Evolutionary conservation across 306 rosid genomes (phyloP).

Genomic region (Geum urbanum): DNA sequence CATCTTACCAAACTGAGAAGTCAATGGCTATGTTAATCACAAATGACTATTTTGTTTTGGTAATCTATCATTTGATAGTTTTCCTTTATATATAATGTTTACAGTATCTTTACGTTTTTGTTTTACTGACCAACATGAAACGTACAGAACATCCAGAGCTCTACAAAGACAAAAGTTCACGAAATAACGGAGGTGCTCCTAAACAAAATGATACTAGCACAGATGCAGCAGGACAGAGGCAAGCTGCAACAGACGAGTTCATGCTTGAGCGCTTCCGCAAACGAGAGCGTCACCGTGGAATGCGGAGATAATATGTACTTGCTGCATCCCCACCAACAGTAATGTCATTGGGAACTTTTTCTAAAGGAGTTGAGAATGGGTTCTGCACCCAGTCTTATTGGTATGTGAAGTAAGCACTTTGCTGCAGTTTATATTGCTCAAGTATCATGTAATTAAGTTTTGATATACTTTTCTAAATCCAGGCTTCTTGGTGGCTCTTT

Average conservation of each 20-base stretch:
- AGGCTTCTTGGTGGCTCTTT: constrained; percentile 1
- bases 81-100: not conserved
- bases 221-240: constrained; percentile 71
- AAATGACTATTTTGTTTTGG: not conserved
- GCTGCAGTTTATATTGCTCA: constrained; percentile 1
- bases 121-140: constrained; percentile 21
- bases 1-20: not conserved
- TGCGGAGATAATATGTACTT: constrained; percentile 50
- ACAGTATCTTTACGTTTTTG: not conserved
- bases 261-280: constrained; percentile 94
- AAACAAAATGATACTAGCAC: constrained; percentile 48
- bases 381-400: not conserved
- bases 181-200: constrained; percentile 57
- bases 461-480: not conserved
- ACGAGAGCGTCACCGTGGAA: constrained; percentile 89
- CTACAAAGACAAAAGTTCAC: constrained; percentile 67
- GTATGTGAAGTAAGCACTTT: not conserved
- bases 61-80: not conserved
- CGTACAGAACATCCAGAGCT: constrained; percentile 93
- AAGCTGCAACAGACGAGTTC: constrained; percentile 92
- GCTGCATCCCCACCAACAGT: constrained; percentile 4
- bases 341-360: not conserved
- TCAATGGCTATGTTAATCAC: not conserved
- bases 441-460: not conserved
- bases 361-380: not conserved